A percentile compares a stretch with the other conserved stretches of the same genome.
These are phyloP conservation scores for Ceratobasidium sp. DNA, from an alignment of 1,284 basidiomycete genomes.

Conservation along the genomic window DNA sequence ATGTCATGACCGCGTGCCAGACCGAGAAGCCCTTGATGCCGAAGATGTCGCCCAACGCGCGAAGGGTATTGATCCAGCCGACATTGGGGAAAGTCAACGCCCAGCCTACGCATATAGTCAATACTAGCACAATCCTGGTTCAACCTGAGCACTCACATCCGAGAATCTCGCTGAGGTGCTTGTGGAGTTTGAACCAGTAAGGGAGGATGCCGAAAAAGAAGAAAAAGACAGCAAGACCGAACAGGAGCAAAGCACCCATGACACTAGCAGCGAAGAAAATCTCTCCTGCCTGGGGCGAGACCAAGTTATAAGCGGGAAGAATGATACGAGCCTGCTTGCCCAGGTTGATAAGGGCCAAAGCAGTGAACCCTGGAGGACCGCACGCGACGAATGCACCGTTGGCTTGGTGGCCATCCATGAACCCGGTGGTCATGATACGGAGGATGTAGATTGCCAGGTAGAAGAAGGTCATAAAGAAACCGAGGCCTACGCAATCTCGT, in stretches of 20 bases:
- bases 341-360: conserved; percentile 40
- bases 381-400: conserved; percentile 42
- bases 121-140: neutral
- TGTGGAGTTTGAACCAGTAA: conserved; percentile 42
- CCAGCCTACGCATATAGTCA: conserved; percentile 36
- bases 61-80: conserved; percentile 40
- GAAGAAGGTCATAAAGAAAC: conserved; percentile 42
- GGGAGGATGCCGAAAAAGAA: conserved; percentile 37
- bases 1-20: conserved; percentile 34
- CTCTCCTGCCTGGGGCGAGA: conserved; percentile 38
- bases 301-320: conserved; percentile 33
- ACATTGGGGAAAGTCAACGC: conserved; percentile 41
- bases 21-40: conserved; percentile 34
- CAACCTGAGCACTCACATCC: conserved; percentile 27
- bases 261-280: conserved; percentile 37
- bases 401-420: conserved; percentile 41
- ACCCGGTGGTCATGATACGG: conserved; percentile 38
- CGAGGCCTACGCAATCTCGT: conserved; percentile 13
- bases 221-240: conserved; percentile 39
- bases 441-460: conserved; percentile 37
- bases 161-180: conserved; percentile 41
- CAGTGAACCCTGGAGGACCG: conserved; percentile 41
- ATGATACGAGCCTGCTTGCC: conserved; percentile 38
- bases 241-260: conserved; percentile 37
- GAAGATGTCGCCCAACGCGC: conserved; percentile 39